Base-by-base conservation (phyloP, 306 rosid genomes). In the Rosa rugosa region DNA sequence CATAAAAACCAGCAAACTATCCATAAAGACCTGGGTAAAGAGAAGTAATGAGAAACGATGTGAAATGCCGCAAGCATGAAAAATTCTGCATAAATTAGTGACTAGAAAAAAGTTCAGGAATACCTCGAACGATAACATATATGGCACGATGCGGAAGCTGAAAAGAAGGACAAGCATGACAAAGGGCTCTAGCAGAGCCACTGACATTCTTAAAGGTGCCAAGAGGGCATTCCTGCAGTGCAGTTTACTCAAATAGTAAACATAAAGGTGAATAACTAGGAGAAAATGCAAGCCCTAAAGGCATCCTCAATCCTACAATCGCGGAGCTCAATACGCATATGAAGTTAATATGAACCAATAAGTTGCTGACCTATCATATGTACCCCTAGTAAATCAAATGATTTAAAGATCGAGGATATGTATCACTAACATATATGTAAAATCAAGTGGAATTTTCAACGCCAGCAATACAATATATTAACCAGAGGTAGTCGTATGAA, bases 151-250 rank as follows among this genome's bases (percentile, higher is more conserved):
- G 87, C 11, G 98, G 97, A 88, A 94, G 94, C 89, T 82, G 86
- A 56, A 80, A 10, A 41, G 82, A 45, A 0, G 94, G 97, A 72
- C 98, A 94, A 74, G 77, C 82, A 73, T 41, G 86, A 86, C 98
- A 92, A 75, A 90, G 91, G 69, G 85, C 81, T 86, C 83, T 85
- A 71, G 88, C 91, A 87, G 97, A 92, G 79, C 98, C 98, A 78
- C 83, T 90, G 71, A 77, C 88, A 75, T 89, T 92, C 94, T 94
- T 94, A 66, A 82, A 90, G 62, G 97, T 92, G 71, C 98, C 98
- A 78, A 94, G 89, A 75, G 97, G 97, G 88, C 97, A 94, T 85
- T 94, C 98, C 98, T 94, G 90, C 79, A 87, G 74, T 42, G 74
- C 34, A 78, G 82, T 71, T 76, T 64, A 56, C 66, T 68, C 44